Evolutionary conservation across 106 monocot species (phyloP).

Genomic region (Dendrobium nobile): DNA sequence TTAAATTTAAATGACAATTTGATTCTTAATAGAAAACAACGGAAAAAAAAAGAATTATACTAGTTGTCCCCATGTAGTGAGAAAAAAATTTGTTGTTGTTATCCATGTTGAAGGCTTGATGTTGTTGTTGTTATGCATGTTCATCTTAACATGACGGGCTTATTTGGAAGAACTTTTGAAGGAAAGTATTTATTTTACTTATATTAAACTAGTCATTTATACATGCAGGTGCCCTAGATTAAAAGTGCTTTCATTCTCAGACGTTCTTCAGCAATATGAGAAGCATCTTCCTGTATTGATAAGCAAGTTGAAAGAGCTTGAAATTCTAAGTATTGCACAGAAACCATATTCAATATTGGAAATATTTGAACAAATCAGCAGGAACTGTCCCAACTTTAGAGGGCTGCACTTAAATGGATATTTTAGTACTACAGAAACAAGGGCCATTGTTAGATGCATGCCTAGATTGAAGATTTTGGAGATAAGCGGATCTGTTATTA

Average conservation of each 20-base stretch:
- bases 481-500: constrained; percentile 4
- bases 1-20: no score
- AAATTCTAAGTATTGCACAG: constrained; percentile 8
- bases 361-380: constrained; percentile 7
- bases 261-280: not conserved
- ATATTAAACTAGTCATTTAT: not conserved
- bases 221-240: constrained; percentile 14
- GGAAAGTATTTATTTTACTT: not conserved
- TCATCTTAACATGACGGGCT: no score
- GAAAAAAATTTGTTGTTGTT: no score
- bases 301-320: constrained; percentile 21
- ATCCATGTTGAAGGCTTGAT: no score
- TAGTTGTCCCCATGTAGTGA: no score
- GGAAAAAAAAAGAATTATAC: no score
- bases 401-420: constrained; percentile 12
- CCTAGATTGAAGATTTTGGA: constrained; percentile 18
- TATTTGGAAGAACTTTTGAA: no score
- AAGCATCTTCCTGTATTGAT: constrained; percentile 1
- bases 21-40: no score
- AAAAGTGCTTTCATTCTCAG: constrained; percentile 7
- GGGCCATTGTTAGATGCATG: constrained; percentile 2
- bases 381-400: constrained; percentile 14
- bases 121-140: no score
- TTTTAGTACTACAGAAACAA: constrained; percentile 5
- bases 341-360: constrained; percentile 10